phyloP scores from a whole-genome alignment of 768 basidiomycete species.

The Basidioascus undulatus region DNA sequence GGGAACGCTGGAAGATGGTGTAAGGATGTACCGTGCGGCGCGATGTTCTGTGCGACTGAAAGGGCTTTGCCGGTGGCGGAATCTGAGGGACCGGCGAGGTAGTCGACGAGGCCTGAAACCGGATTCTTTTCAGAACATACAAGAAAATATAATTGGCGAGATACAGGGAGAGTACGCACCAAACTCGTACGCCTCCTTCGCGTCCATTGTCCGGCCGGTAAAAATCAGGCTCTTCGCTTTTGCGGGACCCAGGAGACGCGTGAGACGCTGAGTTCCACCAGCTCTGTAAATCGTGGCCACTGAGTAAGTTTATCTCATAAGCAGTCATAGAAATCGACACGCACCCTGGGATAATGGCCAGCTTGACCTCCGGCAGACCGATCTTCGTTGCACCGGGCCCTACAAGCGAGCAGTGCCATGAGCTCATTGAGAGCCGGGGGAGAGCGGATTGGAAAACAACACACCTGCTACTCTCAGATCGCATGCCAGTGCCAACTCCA shows the following conservation, averaged over 20 bases:
- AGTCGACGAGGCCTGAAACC: slow-evolving; percentile 6
- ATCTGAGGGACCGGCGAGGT: background rate
- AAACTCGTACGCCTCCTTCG: slow-evolving; percentile 41
- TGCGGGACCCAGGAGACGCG: slow-evolving; percentile 49
- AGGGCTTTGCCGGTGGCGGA: slow-evolving; percentile 7
- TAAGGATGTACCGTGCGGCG: background rate
- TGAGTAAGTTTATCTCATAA: background rate
- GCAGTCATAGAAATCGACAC: background rate
- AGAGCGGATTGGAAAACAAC: slow-evolving; percentile 9
- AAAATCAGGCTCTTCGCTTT: slow-evolving; percentile 73
- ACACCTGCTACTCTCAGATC: slow-evolving; percentile 73
- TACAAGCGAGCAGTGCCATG: slow-evolving; percentile 16
- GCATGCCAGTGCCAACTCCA: slow-evolving; percentile 67
- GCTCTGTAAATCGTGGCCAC: slow-evolving; percentile 19
- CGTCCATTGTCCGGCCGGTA: slow-evolving; percentile 44
- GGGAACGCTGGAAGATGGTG: background rate
- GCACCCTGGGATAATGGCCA: slow-evolving; percentile 60
- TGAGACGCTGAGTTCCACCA: slow-evolving; percentile 63
- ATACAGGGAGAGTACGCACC: slow-evolving; percentile 23
- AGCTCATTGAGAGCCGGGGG: background rate
- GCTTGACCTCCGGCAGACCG: slow-evolving; percentile 52
- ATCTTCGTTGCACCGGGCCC: slow-evolving; percentile 42
- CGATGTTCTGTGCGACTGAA: slow-evolving; percentile 1
- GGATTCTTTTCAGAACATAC: background rate
- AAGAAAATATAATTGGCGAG: background rate